Base-by-base conservation (phyloP, 345 rosid species). In the Sisymbrium altissimum region DNA sequence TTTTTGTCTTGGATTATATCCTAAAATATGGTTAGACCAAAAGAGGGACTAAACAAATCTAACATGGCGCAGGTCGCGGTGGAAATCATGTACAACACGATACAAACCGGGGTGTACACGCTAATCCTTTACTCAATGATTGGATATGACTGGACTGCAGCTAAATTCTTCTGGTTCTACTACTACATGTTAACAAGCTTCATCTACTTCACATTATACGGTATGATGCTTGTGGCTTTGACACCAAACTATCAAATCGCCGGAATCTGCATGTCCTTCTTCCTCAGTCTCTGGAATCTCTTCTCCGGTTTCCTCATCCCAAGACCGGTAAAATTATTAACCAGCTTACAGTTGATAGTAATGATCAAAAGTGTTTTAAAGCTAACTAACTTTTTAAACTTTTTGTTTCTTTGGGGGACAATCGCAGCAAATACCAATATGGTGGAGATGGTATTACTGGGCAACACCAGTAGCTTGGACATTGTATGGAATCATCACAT, bases 361-460 rank as follows among this genome's bases (percentile, higher is more conserved):
- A 10, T 6, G 35, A 58, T 38, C 10, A 63, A 69, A 32, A 50
- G 3, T 11, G 36, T 50, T 3, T 1, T 46, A 41, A 32, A 67
- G 19, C 5, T 64, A 12, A 46, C 18, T 15, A 49, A 32, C 45
- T 7, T 23, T n/a, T 19, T 14, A 55, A 33, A 17, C 25, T 23
- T 40, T 64, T 11, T 44, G 11, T 18, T 5, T 44, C 14, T 39
- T 23, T 14, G 5, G 14, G n/a, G 30, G 57, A 29, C 35, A 6
- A 55, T 40, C 11, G 80, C 84, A 87, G 97, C 86, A 72, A 84
- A 82, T 90, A 21, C 98, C 97, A 0, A 52, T 85, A n/a, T 90
- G 97, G 98, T 93, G 97, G 97, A 88, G 95, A 73, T 90, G 98
- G 98, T 88, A 88, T 65, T 87, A 92, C 69, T 92, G 96, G 91